These are phyloP conservation scores for Jacaranda mimosifolia DNA, from an alignment of 257 asterid species.

Conservation along the genomic window DNA sequence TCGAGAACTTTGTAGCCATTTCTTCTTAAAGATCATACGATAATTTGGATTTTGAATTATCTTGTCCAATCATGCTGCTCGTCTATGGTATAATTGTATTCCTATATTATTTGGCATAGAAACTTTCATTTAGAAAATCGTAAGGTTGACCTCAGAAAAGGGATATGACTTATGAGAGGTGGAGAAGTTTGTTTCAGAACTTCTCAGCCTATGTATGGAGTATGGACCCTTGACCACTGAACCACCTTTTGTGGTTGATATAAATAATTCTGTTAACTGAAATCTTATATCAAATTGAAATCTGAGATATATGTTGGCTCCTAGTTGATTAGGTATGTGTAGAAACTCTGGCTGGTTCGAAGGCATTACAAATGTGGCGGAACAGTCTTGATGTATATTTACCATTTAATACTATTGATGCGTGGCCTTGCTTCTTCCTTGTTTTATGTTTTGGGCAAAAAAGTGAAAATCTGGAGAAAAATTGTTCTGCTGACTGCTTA, in stretches of 20 bases:
- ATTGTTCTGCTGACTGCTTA: not conserved
- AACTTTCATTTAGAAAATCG: not conserved
- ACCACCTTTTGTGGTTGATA: too few species aligned
- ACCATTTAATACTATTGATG: not conserved
- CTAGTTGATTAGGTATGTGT: too few species aligned
- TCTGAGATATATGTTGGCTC: too few species aligned
- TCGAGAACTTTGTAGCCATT: not conserved
- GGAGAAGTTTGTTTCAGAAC: not conserved
- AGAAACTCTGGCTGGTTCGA: too few species aligned
- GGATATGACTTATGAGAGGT: not conserved
- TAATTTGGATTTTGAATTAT: conserved; percentile 18
- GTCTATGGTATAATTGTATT: conserved; percentile 12
- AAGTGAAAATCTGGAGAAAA: not conserved
- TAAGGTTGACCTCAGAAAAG: conserved; percentile 3
- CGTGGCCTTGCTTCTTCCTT: not conserved
- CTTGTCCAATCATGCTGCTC: not conserved
- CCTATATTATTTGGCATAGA: conserved; percentile 4
- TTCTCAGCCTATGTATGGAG: not conserved
- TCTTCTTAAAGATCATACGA: not conserved
- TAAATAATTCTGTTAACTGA: too few species aligned
- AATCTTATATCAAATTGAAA: too few species aligned
- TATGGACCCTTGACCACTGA: too few species aligned
- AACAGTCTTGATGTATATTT: not conserved
- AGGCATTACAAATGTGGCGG: not conserved
- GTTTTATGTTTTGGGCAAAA: not conserved